Conservation (phyloP, 2,329 filamentous ascomycete species). For the Botrytis porri region DNA sequence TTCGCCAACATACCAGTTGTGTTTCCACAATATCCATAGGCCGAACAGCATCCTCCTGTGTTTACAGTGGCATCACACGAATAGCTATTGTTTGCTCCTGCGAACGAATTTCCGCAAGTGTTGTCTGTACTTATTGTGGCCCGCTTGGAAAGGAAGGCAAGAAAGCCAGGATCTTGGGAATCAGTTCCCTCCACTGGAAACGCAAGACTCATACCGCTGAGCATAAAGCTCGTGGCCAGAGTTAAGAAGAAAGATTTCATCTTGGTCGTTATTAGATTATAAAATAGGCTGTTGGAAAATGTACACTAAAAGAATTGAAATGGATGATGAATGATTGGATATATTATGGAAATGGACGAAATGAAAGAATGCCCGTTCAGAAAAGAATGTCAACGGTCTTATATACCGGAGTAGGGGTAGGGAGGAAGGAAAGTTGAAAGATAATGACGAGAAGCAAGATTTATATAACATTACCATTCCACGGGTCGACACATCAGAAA, state of each 20-base stretch:
- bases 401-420: background rate
- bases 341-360: background rate
- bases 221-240: conserved; percentile 11
- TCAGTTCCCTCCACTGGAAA: conserved; percentile 11
- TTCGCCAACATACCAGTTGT: conserved; percentile 19
- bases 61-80: conserved; percentile 30
- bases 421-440: background rate
- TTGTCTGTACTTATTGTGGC: conserved; percentile 24
- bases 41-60: conserved; percentile 35
- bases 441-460: background rate
- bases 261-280: conserved; percentile 4
- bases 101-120: conserved; percentile 26
- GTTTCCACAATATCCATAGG: conserved; percentile 29
- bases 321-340: background rate
- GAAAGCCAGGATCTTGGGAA: conserved; percentile 18
- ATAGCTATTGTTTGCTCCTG: conserved; percentile 25
- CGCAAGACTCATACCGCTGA: conserved; percentile 17
- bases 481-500: conserved; percentile 2
- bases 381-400: conserved; percentile 7
- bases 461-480: background rate
- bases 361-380: background rate
- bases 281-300: background rate
- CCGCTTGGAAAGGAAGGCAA: conserved; percentile 19
- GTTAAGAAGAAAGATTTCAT: conserved; percentile 20
- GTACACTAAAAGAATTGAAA: background rate